Evolutionary conservation across 78 protist species (phyloP), one percentile per base, ranked within the genome.

Genomic region (Planoprotostelium fungivorum): DNA sequence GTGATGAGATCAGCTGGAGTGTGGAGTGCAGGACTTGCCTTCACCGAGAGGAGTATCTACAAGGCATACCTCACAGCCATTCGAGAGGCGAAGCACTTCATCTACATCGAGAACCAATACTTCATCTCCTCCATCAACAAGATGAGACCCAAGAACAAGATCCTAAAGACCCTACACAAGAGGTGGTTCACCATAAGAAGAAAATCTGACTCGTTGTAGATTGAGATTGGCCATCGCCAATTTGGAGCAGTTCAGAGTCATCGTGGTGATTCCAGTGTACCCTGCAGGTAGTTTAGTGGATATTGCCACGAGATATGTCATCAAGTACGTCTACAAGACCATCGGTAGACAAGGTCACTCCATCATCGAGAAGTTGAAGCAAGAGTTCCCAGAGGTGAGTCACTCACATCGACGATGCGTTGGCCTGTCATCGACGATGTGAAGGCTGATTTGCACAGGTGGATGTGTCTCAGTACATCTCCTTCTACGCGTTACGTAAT

Each of bases 31-130:
- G 94, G 94, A 29, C 94, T 90, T 37, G 85, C 85, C 1, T 73
- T 92, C 29, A 51, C 73, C 5, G 94, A 92, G 38, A 92, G 90
- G 90, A 90, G 93, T 35, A 89, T 92, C 38, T 92, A 92, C 87
- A 92, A 89, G 29, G 93, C 95, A 0, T 93, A 93, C 36, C 37
- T 93, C 29, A 87, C 89, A 39, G 83, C 89, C 0, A 93, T 93
- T 1, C 73, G 87, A 83, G 83, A 90, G 89, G 86, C 92, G n/a
- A 90, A 93, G 38, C 93, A 93, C 37, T 93, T 87, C 34, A 93
- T 93, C 29, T 93, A 93, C 51, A 93, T 93, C 36, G 93, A 92
- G 63, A 92, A 92, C 63, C 94, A 92, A 89, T 92, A 38, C 38
- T 94, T 96, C 63, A 89, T 94, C 1, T 93, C 94, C n/a, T 31